These are phyloP conservation scores for Psilocybe azurescens DNA, from an alignment of 768 basidiomycete genomes.

Conservation along the genomic window DNA sequence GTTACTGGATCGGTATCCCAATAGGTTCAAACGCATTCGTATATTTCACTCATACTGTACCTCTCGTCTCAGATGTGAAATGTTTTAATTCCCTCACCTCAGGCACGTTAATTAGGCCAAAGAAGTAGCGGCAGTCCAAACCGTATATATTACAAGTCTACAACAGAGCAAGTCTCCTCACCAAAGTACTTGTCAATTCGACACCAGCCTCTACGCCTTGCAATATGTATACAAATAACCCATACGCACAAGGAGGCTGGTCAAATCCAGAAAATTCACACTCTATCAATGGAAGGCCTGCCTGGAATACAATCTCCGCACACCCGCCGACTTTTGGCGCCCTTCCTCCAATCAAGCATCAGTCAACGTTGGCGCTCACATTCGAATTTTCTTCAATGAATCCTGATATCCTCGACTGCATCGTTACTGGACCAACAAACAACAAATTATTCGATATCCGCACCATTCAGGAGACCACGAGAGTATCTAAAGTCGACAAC, in stretches of 20 bases:
- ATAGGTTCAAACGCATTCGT: too few species aligned
- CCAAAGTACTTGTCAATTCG: background rate
- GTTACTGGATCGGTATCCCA: too few species aligned
- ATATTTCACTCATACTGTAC: too few species aligned
- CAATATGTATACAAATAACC: slow-evolving; percentile 31
- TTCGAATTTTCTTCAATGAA: slow-evolving; percentile 38
- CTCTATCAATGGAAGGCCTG: slow-evolving; percentile 26
- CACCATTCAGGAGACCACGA: slow-evolving; percentile 13
- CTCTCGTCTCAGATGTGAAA: too few species aligned
- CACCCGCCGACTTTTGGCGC: slow-evolving; percentile 32
- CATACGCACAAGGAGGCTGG: slow-evolving; percentile 38
- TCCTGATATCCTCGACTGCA: slow-evolving; percentile 47
- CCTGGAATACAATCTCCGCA: background rate
- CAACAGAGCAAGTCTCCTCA: background rate
- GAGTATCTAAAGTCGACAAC: slow-evolving; percentile 12
- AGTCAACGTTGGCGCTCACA: slow-evolving; percentile 12
- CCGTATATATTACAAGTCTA: too few species aligned
- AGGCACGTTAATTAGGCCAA: too few species aligned
- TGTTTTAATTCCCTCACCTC: too few species aligned
- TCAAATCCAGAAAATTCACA: slow-evolving; percentile 33
- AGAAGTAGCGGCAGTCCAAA: too few species aligned
- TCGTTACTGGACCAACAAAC: slow-evolving; percentile 46
- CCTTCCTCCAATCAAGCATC: slow-evolving; percentile 22
- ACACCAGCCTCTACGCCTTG: too few species aligned
- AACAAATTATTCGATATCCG: slow-evolving; percentile 45